Percentiles rank a stretch among this genome's conserved stretches.
Evolutionary conservation across 2,329 filamentous ascomycete species (phyloP).

Genomic region (Iodosphaeria phyllophila): DNA sequence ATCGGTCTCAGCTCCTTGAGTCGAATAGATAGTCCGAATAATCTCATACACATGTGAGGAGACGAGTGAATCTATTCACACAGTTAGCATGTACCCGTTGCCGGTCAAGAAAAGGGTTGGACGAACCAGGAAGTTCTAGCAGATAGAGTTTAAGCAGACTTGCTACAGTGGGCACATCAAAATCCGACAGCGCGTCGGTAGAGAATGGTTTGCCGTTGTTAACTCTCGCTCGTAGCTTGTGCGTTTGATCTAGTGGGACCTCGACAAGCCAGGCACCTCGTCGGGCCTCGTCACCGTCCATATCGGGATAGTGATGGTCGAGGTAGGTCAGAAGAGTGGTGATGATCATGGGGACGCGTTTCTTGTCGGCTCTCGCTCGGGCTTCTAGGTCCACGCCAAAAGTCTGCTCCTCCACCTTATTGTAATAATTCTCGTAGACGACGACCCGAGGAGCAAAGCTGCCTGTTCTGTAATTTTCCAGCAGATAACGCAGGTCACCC

Average conservation of each 20-base stretch:
- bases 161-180: slow-evolving; percentile 86
- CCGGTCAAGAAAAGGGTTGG: not conserved
- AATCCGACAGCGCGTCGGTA: slow-evolving; percentile 62
- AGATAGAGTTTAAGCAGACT: slow-evolving; percentile 88
- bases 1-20: slow-evolving; percentile 59
- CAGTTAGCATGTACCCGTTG: slow-evolving; percentile 11
- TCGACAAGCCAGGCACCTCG: slow-evolving; percentile 89
- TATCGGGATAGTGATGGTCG: slow-evolving; percentile 90
- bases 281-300: slow-evolving; percentile 88
- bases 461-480: slow-evolving; percentile 94
- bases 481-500: slow-evolving; percentile 76
- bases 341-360: slow-evolving; percentile 81
- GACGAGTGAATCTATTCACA: slow-evolving; percentile 66
- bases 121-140: slow-evolving; percentile 76
- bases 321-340: slow-evolving; percentile 89
- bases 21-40: slow-evolving; percentile 88
- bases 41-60: slow-evolving; percentile 98
- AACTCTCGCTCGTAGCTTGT: slow-evolving; percentile 63
- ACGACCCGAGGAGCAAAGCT: slow-evolving; percentile 80
- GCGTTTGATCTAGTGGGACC: slow-evolving; percentile 67
- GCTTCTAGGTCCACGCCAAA: slow-evolving; percentile 98
- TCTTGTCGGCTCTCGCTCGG: slow-evolving; percentile 78
- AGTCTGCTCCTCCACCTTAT: slow-evolving; percentile 90
- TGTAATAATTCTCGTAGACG: slow-evolving; percentile 98
- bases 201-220: slow-evolving; percentile 75